Percentiles rank a stretch among this genome's conserved stretches.
These are phyloP conservation scores for Colletotrichum australisinense DNA, from an alignment of 2,329 filamentous ascomycete species.

Conservation along the genomic window DNA sequence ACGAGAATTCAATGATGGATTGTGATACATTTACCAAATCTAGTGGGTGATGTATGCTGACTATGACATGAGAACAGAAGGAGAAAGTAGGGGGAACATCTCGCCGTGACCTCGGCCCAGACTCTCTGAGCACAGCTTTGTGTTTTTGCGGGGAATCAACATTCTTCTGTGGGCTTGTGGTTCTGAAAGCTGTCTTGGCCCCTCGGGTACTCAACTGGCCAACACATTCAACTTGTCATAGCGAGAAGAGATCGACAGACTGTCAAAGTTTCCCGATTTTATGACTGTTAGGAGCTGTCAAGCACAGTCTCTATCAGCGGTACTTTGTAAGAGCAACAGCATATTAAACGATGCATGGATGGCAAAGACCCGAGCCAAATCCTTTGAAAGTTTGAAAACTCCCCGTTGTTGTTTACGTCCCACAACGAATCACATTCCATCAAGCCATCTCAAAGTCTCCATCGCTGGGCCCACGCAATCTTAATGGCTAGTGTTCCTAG, in stretches of 20 bases:
- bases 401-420: neutral
- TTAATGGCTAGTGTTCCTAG: neutral
- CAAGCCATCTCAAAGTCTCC: neutral
- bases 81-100: no score
- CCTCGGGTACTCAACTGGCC: neutral
- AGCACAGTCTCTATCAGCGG: neutral
- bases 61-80: no score
- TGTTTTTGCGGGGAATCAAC: neutral
- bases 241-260: neutral
- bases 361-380: neutral
- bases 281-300: no score
- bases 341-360: neutral
- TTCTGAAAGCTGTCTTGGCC: neutral
- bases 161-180: neutral
- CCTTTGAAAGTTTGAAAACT: neutral
- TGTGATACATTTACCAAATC: neutral
- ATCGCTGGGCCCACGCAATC: slow-evolving; percentile 2
- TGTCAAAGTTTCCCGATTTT: neutral
- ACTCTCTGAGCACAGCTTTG: neutral
- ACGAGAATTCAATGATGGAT: neutral
- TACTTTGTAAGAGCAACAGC: neutral
- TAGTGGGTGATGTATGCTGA: neutral
- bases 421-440: neutral
- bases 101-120: neutral
- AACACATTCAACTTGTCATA: neutral